Evolutionary conservation across 2,329 filamentous ascomycete species (phyloP).

Genomic region (Fusarium nygamai): DNA sequence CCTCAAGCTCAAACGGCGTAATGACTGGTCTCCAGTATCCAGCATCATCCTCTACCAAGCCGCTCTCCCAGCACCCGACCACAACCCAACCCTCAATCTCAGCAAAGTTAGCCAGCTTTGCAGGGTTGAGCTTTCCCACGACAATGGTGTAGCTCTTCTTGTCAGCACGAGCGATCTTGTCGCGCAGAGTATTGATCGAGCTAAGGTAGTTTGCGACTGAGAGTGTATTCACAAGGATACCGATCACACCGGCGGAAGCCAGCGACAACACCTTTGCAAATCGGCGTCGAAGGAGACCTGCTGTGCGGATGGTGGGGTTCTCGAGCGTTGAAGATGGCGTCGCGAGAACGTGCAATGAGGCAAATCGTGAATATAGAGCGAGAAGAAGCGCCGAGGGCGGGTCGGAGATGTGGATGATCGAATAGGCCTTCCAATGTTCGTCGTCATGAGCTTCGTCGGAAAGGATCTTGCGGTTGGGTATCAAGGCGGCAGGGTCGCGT

Average conservation of each 20-base stretch:
- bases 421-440: slow-evolving; percentile 69
- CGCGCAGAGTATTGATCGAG: slow-evolving; percentile 78
- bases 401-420: slow-evolving; percentile 85
- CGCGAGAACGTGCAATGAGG: slow-evolving; percentile 80
- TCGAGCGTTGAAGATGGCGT: slow-evolving; percentile 67
- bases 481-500: slow-evolving; percentile 79
- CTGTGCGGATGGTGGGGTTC: slow-evolving; percentile 56
- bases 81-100: slow-evolving; percentile 98
- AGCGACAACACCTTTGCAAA: slow-evolving; percentile 88
- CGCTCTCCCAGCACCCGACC: slow-evolving; percentile 97
- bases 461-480: slow-evolving; percentile 84
- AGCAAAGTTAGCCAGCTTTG: slow-evolving; percentile 95
- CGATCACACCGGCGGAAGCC: slow-evolving; percentile 83
- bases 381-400: slow-evolving; percentile 86
- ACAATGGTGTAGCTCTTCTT: slow-evolving; percentile 98
- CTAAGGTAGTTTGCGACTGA: slow-evolving; percentile 90
- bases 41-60: slow-evolving; percentile 81
- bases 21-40: slow-evolving; percentile 90
- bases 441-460: slow-evolving; percentile 54
- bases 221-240: slow-evolving; percentile 95
- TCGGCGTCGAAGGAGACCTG: slow-evolving; percentile 76
- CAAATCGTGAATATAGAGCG: slow-evolving; percentile 84
- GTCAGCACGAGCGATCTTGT: slow-evolving; percentile 78
- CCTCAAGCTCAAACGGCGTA: slow-evolving; percentile 91
- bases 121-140: slow-evolving; percentile 94